Conservation (phyloP, 2,329 filamentous ascomycete species). For the Tricladium varicosporioides region DNA sequence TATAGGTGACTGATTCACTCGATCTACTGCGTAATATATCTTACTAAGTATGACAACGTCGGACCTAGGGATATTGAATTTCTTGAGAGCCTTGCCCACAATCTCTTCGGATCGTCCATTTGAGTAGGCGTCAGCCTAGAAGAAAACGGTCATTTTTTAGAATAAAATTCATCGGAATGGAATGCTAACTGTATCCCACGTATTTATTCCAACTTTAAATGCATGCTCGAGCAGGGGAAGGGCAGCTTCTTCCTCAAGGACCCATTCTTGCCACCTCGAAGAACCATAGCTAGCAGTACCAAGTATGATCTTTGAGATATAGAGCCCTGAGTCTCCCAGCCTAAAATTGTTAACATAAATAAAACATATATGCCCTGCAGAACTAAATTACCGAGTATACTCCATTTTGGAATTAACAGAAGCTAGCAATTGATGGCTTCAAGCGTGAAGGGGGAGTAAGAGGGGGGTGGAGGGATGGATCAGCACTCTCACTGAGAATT, state of each 20-base stretch:
- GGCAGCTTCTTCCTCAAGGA: constrained; percentile 44
- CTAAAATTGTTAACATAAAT: too few species aligned
- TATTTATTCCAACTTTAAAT: constrained; percentile 51
- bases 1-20: constrained; percentile 36
- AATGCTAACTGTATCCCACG: constrained; percentile 47
- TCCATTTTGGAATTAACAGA: too few species aligned
- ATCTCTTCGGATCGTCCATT: constrained; percentile 58
- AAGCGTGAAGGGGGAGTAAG: too few species aligned
- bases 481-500: too few species aligned
- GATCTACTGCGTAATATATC: constrained; percentile 47
- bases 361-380: too few species aligned
- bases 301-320: constrained; percentile 49
- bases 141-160: too few species aligned
- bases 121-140: constrained; percentile 46
- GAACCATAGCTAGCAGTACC: constrained; percentile 48
- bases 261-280: constrained; percentile 45
- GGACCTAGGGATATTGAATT: constrained; percentile 61
- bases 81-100: constrained; percentile 62
- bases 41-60: constrained; percentile 65
- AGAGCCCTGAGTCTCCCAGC: constrained; percentile 44
- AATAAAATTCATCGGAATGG: too few species aligned
- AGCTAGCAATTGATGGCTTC: too few species aligned
- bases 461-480: too few species aligned
- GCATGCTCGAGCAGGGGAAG: constrained; percentile 51
- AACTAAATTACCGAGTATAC: too few species aligned